Percentiles rank a stretch among this genome's conserved stretches.
These are phyloP conservation scores for Apiotrichum montevideense DNA, from an alignment of 1,284 basidiomycete genomes.

Conservation along the genomic window DNA sequence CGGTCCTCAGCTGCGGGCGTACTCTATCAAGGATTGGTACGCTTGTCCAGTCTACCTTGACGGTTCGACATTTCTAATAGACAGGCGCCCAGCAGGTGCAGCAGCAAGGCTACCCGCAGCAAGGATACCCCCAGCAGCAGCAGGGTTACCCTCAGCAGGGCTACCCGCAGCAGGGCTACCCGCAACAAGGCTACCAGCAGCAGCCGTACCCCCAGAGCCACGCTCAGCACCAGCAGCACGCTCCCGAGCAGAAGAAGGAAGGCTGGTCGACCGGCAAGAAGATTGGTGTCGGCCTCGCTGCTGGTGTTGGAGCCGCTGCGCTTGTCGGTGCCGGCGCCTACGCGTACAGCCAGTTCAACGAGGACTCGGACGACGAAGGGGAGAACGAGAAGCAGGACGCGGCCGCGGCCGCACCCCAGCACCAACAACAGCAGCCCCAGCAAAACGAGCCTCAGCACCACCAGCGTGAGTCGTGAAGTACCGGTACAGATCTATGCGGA, in stretches of 20 bases:
- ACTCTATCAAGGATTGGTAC: too few species aligned
- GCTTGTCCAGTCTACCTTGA: too few species aligned
- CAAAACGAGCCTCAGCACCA: not conserved
- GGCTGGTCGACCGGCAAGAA: slow-evolving; percentile 5
- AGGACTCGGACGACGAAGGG: not conserved
- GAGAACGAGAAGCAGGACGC: not conserved
- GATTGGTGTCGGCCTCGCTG: slow-evolving; percentile 1
- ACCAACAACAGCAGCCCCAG: not conserved
- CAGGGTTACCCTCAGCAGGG: not conserved
- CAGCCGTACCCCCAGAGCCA: not conserved
- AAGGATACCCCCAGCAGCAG: not conserved
- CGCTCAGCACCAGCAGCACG: not conserved
- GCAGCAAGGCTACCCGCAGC: not conserved
- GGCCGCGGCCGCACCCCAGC: not conserved
- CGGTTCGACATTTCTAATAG: too few species aligned
- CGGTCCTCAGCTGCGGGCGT: too few species aligned
- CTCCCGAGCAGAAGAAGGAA: not conserved
- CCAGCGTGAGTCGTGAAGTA: not conserved
- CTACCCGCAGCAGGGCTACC: not conserved
- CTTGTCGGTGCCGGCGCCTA: not conserved
- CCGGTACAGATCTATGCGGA: not conserved
- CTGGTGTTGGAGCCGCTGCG: not conserved
- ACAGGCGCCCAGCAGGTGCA: not conserved
- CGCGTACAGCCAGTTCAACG: not conserved
- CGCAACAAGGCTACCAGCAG: not conserved